phyloP scores from a whole-genome alignment of 2,329 filamentous ascomycete genomes.

The Ceratocystis cacaofunesta region DNA sequence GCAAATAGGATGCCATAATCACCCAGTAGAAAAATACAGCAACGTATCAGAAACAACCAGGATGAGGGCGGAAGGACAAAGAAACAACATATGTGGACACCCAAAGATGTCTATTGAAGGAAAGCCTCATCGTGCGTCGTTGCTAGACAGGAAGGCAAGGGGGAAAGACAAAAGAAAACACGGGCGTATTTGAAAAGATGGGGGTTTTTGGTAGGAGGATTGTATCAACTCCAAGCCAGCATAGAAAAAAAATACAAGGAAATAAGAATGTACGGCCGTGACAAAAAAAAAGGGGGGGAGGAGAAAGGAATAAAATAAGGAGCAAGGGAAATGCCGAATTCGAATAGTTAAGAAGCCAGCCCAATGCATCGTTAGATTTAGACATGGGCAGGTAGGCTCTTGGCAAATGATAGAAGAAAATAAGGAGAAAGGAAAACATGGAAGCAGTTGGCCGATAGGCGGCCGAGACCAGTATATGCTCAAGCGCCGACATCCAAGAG shows the following conservation, averaged over 20 bases:
- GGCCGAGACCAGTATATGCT: background rate
- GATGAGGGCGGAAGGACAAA: background rate
- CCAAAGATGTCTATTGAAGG: background rate
- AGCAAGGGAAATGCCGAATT: background rate
- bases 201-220: background rate
- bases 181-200: background rate
- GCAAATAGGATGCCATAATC: background rate
- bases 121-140: background rate
- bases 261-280: constrained; percentile 6
- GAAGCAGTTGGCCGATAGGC: background rate
- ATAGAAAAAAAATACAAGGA: constrained; percentile 1
- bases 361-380: background rate
- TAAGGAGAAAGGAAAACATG: constrained; percentile 7
- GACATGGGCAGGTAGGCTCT: background rate
- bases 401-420: background rate
- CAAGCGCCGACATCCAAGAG: constrained; percentile 16
- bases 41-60: background rate
- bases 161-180: background rate
- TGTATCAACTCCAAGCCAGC: background rate
- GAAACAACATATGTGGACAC: background rate
- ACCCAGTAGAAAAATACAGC: background rate
- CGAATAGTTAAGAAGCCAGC: background rate
- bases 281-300: constrained; percentile 1
- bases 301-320: constrained; percentile 4
- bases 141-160: background rate